A percentile compares a stretch with the other conserved stretches of the same genome.
These are phyloP conservation scores for Rhodotorula sp. DNA, from an alignment of 1,284 basidiomycete genomes.

Conservation along the genomic window DNA sequence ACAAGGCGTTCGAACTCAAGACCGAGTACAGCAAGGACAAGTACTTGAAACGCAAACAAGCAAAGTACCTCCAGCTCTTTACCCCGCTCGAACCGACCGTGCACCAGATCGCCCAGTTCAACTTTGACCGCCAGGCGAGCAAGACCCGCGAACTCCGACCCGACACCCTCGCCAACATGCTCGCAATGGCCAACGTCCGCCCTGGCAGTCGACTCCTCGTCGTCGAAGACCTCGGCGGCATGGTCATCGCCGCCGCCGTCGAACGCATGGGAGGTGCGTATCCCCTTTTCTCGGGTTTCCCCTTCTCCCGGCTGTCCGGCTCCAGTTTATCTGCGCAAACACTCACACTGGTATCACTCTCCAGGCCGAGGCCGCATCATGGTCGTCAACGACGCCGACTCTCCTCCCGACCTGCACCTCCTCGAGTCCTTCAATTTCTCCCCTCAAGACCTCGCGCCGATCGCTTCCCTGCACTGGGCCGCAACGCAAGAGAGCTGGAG, in stretches of 20 bases:
- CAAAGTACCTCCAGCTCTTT: slow-evolving; percentile 83
- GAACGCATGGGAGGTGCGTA: slow-evolving; percentile 75
- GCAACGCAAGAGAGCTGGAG: slow-evolving; percentile 74
- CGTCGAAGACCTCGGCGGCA: slow-evolving; percentile 80
- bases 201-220: slow-evolving; percentile 84
- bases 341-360: slow-evolving; percentile 48
- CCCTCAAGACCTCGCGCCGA: slow-evolving; percentile 55
- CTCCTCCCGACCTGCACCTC: slow-evolving; percentile 86
- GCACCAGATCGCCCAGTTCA: slow-evolving; percentile 83
- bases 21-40: slow-evolving; percentile 97
- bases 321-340: slow-evolving; percentile 14
- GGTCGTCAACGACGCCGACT: slow-evolving; percentile 82
- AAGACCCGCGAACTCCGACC: slow-evolving; percentile 80
- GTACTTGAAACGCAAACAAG: slow-evolving; percentile 89
- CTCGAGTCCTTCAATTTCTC: slow-evolving; percentile 83
- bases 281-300: neutral
- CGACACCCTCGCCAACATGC: slow-evolving; percentile 83
- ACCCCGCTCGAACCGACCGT: slow-evolving; percentile 83
- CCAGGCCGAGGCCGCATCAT: slow-evolving; percentile 70
- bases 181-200: slow-evolving; percentile 76
- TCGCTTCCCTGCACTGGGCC: slow-evolving; percentile 81
- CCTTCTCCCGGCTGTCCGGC: neutral
- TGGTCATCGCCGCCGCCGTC: slow-evolving; percentile 80
- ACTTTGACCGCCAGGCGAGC: slow-evolving; percentile 69
- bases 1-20: slow-evolving; percentile 83